Conservation (phyloP, 2,329 filamentous ascomycete genomes). For the Bipolaris zeicola region DNA sequence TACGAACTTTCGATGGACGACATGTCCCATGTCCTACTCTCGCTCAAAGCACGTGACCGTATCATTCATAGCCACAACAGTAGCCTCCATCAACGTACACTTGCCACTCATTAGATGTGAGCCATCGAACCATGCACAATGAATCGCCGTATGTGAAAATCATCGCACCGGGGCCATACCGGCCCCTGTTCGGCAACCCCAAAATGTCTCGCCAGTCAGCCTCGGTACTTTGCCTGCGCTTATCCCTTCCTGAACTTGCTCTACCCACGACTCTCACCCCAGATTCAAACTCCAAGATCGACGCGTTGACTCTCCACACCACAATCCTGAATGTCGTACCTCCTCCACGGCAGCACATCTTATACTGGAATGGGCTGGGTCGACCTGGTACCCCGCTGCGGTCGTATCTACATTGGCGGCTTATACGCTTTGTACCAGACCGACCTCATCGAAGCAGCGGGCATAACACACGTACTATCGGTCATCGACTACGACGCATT, state of each 20-base stretch:
- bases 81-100: too few relatives aligned
- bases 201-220: not conserved
- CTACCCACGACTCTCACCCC: too few relatives aligned
- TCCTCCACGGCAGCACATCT: constrained; percentile 39
- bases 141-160: not conserved
- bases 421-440: constrained; percentile 51
- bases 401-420: constrained; percentile 50
- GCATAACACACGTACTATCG: constrained; percentile 42
- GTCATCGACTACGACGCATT: constrained; percentile 43
- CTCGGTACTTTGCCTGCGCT: constrained; percentile 5
- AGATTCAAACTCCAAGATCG: not conserved
- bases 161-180: too few relatives aligned
- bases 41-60: too few relatives aligned
- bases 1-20: too few relatives aligned
- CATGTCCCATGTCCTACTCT: too few relatives aligned
- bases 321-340: constrained; percentile 32
- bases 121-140: not conserved
- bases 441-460: constrained; percentile 39
- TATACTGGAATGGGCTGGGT: constrained; percentile 48
- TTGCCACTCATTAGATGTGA: too few relatives aligned
- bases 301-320: too few relatives aligned
- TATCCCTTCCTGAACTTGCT: not conserved
- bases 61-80: too few relatives aligned
- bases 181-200: not conserved
- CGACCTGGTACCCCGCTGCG: constrained; percentile 44